Evolutionary conservation across 257 asterid species (phyloP).

Genomic region (Voacanga thouarsii): DNA sequence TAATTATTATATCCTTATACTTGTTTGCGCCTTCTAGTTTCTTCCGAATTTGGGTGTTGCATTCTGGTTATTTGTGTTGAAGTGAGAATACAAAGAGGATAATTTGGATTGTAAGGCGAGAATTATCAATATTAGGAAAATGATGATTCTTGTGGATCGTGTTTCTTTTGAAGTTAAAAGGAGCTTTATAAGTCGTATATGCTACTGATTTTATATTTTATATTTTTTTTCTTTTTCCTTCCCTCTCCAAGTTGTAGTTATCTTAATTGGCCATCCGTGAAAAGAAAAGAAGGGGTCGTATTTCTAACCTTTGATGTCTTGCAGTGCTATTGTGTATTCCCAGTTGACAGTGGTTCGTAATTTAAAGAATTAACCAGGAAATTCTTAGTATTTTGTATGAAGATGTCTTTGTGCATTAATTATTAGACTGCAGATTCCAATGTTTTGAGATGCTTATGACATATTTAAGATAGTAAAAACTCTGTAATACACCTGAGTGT

Average conservation of each 20-base stretch:
- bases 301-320: neutral
- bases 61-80: neutral
- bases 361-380: neutral
- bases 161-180: neutral
- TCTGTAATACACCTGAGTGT: neutral
- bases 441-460: neutral
- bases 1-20: constrained; percentile 8
- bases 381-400: neutral
- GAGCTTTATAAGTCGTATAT: neutral
- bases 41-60: neutral
- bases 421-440: neutral
- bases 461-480: neutral
- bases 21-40: neutral
- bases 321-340: neutral
- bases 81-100: neutral
- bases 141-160: neutral
- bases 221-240: too few species aligned
- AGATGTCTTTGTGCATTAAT: neutral
- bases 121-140: neutral
- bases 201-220: neutral
- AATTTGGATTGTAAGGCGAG: neutral
- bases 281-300: neutral
- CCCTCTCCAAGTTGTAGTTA: neutral
- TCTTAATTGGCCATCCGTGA: neutral
- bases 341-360: neutral